Conservation (phyloP, 2,329 filamentous ascomycete species). For the Catunica adiposa region DNA sequence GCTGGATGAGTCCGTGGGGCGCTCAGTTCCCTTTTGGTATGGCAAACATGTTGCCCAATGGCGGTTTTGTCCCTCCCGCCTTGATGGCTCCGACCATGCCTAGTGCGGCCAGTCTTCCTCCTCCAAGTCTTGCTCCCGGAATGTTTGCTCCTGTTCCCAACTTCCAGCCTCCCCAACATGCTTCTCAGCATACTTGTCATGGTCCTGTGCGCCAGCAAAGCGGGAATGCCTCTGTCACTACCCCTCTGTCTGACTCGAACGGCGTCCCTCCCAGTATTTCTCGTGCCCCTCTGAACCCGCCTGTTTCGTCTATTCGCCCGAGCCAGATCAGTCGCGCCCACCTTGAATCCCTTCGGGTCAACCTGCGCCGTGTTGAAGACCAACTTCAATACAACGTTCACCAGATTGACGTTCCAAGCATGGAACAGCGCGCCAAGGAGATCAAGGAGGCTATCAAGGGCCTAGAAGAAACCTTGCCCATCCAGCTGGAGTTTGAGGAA, state of each 20-base stretch:
- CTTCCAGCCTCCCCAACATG: background rate
- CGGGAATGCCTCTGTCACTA: background rate
- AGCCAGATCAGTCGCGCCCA: slow-evolving; percentile 46
- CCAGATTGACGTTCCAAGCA: slow-evolving; percentile 40
- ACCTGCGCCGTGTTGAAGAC: slow-evolving; percentile 28
- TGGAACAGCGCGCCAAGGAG: slow-evolving; percentile 27
- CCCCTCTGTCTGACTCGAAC: background rate
- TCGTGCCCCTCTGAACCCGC: slow-evolving; percentile 22
- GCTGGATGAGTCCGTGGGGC: slow-evolving; percentile 13
- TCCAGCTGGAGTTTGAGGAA: slow-evolving; percentile 31
- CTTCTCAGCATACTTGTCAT: background rate
- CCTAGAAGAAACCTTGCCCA: slow-evolving; percentile 31
- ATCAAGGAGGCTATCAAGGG: slow-evolving; percentile 31
- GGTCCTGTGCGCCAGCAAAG: slow-evolving; percentile 5
- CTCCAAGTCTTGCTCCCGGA: background rate
- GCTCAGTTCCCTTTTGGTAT: slow-evolving; percentile 13
- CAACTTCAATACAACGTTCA: slow-evolving; percentile 46
- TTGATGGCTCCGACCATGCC: slow-evolving; percentile 12
- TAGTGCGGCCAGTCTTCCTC: background rate
- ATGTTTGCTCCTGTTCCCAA: background rate
- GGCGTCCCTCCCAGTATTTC: background rate
- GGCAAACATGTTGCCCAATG: slow-evolving; percentile 8
- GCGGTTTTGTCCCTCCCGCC: slow-evolving; percentile 5
- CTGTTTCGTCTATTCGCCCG: slow-evolving; percentile 40
- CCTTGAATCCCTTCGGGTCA: slow-evolving; percentile 37